Conservation (phyloP, 805 yeast species). For the Myxozyma neotropica region DNA sequence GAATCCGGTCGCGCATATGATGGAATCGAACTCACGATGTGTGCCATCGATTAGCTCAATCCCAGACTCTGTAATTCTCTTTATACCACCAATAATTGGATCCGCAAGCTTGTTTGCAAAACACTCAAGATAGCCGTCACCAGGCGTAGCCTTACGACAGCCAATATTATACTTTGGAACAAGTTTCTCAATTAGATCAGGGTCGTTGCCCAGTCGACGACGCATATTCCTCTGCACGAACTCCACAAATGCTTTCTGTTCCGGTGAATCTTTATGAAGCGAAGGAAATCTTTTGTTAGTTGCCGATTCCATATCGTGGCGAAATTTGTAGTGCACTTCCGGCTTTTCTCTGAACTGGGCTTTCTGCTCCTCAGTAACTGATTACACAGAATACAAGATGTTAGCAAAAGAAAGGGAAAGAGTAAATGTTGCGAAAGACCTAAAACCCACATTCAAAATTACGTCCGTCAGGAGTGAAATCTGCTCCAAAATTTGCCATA, state of each 20-base stretch:
- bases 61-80: slow-evolving; percentile 27
- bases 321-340: slow-evolving; percentile 28
- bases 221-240: slow-evolving; percentile 7
- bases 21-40: slow-evolving; percentile 7
- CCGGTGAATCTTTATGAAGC: slow-evolving; percentile 8
- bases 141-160: slow-evolving; percentile 36
- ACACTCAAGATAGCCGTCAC: slow-evolving; percentile 33
- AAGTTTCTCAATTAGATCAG: slow-evolving; percentile 22
- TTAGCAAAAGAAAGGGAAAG: background rate
- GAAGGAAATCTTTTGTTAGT: slow-evolving; percentile 15
- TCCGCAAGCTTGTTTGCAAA: slow-evolving; percentile 23
- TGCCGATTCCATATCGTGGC: slow-evolving; percentile 35
- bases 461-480: slow-evolving; percentile 18
- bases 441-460: slow-evolving; percentile 8
- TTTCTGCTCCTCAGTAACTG: slow-evolving; percentile 23
- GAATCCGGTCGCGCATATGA: slow-evolving; percentile 25
- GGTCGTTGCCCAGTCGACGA: slow-evolving; percentile 2
- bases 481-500: slow-evolving; percentile 18
- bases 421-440: no score
- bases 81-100: slow-evolving; percentile 24
- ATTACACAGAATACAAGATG: no score
- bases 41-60: slow-evolving; percentile 27
- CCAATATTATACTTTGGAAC: slow-evolving; percentile 32
- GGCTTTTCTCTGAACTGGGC: slow-evolving; percentile 24
- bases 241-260: slow-evolving; percentile 14